Evolutionary conservation across 2,329 filamentous ascomycete genomes (phyloP), one percentile per base, ranked within the genome.

Genomic region (Phaeosphaeria sp.): DNA sequence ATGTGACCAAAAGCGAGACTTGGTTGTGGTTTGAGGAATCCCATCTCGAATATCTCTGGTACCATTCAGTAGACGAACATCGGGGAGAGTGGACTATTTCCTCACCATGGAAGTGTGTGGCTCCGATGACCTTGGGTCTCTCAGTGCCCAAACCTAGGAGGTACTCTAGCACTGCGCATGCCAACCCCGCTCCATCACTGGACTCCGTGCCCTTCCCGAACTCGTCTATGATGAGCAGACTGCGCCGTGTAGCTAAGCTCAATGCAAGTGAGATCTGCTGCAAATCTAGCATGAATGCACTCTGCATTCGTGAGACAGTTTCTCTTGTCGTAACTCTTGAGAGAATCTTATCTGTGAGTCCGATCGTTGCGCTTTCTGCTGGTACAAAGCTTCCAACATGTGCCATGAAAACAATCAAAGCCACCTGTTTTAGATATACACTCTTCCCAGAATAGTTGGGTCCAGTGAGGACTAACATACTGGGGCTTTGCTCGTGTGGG

Each of bases 381-480:
- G 95, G 94, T 1, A 99, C 91, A 73, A 91, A 98, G 74, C 92
- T 82, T 51, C 95, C 95, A 52, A 97, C 86, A 72, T 99, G 95
- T 0, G 95, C 92, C 76, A 99, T 85, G 72, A 95, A 97, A 15
- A 96, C 89, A 57, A 97, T 95, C 49, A 97, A 80, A 4, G 93
- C 95, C 30, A 92, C 87, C 74, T 99, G 94, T 76, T 96, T 99
- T 72, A 98, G 84, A 76, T 97, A 98, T 0, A 98, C 87, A 66
- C 93, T 98, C 77, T 99, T 99, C 0, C 95, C 95, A 0, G 95
- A 98, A 74, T 95, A 96, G 67, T 99, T 99, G 4, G 95, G 93
- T 0, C 95, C 95, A 0, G 95, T 98, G 68, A 99, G 77, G 6
- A 97, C 80, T 13, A 97, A 74, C 78, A 92, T 89, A 63, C 86